Evolutionary conservation across 2,329 filamentous ascomycete species (phyloP).

Genomic region (Stenocarpella maydis): DNA sequence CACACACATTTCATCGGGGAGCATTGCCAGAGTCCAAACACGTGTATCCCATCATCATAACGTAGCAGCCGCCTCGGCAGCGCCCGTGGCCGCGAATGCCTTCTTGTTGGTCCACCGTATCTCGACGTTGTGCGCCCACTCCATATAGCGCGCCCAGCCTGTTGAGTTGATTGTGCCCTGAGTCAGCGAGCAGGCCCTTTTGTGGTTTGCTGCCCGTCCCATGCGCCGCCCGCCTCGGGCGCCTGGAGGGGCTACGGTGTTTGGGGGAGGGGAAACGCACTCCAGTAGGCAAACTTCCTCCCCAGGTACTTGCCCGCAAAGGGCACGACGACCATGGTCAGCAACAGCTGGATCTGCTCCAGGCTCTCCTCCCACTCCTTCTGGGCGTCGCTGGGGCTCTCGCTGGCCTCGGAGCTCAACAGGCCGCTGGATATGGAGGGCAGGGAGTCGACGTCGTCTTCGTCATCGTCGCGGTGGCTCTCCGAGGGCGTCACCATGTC

Average conservation of each 20-base stretch:
- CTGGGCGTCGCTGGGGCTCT: constrained; percentile 77
- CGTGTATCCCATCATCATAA: constrained; percentile 48
- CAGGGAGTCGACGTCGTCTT: constrained; percentile 68
- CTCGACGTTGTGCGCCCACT: constrained; percentile 88
- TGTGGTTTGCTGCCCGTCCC: no score
- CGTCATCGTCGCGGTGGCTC: constrained; percentile 50
- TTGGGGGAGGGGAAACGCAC: constrained; percentile 62
- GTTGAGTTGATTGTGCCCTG: constrained; percentile 28
- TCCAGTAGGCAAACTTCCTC: constrained; percentile 94
- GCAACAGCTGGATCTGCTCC: constrained; percentile 89
- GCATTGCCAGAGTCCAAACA: not conserved
- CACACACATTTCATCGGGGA: no score
- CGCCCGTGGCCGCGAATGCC: constrained; percentile 69
- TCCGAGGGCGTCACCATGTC: constrained; percentile 50
- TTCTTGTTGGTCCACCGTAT: constrained; percentile 70
- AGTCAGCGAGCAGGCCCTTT: constrained; percentile 29
- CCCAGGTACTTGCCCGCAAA: constrained; percentile 96
- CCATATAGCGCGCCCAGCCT: constrained; percentile 96
- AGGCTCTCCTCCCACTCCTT: constrained; percentile 94
- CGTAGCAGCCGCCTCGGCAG: constrained; percentile 65
- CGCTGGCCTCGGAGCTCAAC: constrained; percentile 59
- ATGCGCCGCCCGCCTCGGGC: no score
- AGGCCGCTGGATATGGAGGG: constrained; percentile 66
- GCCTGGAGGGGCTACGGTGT: no score
- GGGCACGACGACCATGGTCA: constrained; percentile 94